Conservation (phyloP, 257 asterid genomes). For the Solanum okadae region DNA sequence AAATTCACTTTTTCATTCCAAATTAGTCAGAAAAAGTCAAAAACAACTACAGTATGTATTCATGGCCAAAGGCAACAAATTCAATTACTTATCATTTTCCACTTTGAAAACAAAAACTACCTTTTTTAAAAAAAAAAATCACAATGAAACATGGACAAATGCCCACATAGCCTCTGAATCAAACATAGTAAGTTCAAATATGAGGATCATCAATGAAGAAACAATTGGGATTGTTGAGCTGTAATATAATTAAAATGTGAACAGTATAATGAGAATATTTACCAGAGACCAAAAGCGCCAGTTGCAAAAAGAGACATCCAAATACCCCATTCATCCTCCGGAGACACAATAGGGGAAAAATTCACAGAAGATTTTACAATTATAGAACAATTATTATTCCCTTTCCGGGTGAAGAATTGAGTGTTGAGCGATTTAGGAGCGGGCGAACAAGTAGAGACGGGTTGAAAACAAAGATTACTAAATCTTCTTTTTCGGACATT, state of each 20-base stretch:
- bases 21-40: too few relatives aligned
- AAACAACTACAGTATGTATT: not conserved
- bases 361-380: constrained; percentile 18
- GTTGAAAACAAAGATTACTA: not conserved
- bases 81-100: not conserved
- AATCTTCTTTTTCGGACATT: not conserved
- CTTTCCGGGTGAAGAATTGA: not conserved
- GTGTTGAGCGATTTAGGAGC: not conserved
- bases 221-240: not conserved
- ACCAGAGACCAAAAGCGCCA: constrained; percentile 79
- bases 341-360: constrained; percentile 41
- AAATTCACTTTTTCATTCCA: not conserved
- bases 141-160: not conserved
- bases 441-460: not conserved
- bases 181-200: not conserved
- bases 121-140: too few relatives aligned
- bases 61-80: not conserved
- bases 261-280: not conserved
- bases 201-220: not conserved
- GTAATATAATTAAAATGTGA: not conserved
- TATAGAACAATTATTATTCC: not conserved
- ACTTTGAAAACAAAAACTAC: not conserved
- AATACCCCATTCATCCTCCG: constrained; percentile 65
- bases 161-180: not conserved
- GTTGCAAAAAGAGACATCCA: constrained; percentile 71